Base-by-base conservation (phyloP, 2,329 filamentous ascomycete genomes). In the Zymoseptoria crescenta region DNA sequence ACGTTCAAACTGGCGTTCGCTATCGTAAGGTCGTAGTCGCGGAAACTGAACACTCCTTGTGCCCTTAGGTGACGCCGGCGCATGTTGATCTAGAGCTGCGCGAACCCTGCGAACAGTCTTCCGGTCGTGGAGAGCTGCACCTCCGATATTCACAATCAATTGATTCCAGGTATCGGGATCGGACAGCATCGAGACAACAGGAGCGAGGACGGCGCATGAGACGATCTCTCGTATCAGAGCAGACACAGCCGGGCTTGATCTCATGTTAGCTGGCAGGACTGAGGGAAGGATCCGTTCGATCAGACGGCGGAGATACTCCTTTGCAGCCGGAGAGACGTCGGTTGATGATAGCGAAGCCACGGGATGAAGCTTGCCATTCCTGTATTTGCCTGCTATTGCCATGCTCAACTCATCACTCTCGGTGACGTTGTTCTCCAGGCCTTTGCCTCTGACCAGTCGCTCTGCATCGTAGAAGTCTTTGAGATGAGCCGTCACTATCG, bases 81-180 rank as follows among this genome's bases (percentile, higher is more conserved):
- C 90, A 78, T 99, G 94, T 72, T 97, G 86, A 73, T 99, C 94
- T 54, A 99, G 79, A 8, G 93, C 94, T 48, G 91, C 93, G 57
- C 94, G 86, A 56, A 99, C 82, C 73, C 91, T 96, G 58, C 89
- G 87, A 48, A 99, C 93, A 0, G 92, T 96, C 63, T 96, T 97
- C 45, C 95, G 85, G 72, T 99, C 95, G 73, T 97, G 94, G 49
- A 99, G 80, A 78, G 96, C 87, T 27, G 88, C 64, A 62, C 74
- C 69, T 65, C 75, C 86, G 74, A 88, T 91, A 58, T 87, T 92
- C 74, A 97, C 93, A 81, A 97, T 91, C 60, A 96, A 75, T 73
- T 96, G 92, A 69, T 99, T 97, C 93, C 93, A 99, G 8, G 88
- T 96, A 76, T 99, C 95, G 1, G 95, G 92, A 67, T 99, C 93